phyloP scores from a whole-genome alignment of 2,329 filamentous ascomycete species.

The Geoglossum cookeanum region DNA sequence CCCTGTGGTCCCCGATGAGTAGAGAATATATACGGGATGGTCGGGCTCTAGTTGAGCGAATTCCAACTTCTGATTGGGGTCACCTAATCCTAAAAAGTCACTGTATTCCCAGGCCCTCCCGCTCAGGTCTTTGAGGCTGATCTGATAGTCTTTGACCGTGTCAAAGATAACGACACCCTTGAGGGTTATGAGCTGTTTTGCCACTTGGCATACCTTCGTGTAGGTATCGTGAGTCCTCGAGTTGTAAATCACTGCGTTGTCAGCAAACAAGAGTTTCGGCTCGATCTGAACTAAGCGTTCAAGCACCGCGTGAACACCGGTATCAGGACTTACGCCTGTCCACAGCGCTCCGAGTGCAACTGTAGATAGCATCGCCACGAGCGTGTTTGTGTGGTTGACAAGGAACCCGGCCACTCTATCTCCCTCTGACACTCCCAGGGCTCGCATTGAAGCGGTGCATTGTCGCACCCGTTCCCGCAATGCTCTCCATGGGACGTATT shows the following conservation, averaged over 20 bases:
- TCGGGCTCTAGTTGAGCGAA: conserved; percentile 70
- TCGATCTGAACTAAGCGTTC: conserved; percentile 75
- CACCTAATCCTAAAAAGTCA: conserved; percentile 24
- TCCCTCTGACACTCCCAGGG: conserved; percentile 40
- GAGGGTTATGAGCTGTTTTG: conserved; percentile 44
- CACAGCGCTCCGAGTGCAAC: conserved; percentile 73
- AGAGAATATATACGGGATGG: conserved; percentile 84
- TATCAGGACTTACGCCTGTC: conserved; percentile 87
- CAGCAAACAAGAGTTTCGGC: conserved; percentile 65
- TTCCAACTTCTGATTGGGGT: conserved; percentile 23
- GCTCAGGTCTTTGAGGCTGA: conserved; percentile 17
- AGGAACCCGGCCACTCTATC: conserved; percentile 55
- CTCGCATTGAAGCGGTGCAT: conserved; percentile 52
- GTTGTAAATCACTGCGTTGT: conserved; percentile 81
- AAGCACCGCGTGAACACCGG: conserved; percentile 74
- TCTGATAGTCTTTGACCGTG: conserved; percentile 30
- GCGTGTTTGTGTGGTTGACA: conserved; percentile 71
- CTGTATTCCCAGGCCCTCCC: conserved; percentile 24
- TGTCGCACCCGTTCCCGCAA: conserved; percentile 58
- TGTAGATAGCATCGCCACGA: conserved; percentile 74
- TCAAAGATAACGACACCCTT: conserved; percentile 56
- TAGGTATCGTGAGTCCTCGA: conserved; percentile 71
- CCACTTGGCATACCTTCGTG: conserved; percentile 61
- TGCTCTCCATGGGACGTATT: conserved; percentile 56
- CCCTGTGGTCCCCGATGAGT: conserved; percentile 78